A percentile compares a stretch with the other conserved stretches of the same genome.
phyloP scores from a whole-genome alignment of 495 filamentous ascomycete species.

The Podospora pseudoanserina region DNA sequence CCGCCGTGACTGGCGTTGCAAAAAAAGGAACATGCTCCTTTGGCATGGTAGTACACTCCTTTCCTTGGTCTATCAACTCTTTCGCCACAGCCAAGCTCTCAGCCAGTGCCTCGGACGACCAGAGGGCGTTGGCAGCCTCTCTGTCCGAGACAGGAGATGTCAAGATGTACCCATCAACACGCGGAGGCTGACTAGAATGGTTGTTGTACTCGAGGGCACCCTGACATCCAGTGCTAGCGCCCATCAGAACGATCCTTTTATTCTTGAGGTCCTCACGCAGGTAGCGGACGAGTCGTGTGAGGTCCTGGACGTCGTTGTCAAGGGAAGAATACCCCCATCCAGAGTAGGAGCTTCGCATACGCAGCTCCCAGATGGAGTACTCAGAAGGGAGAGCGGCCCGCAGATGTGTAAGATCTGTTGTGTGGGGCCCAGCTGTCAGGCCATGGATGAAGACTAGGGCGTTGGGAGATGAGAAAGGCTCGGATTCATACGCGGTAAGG shows the following conservation, averaged over 20 bases:
- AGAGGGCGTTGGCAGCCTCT: conserved; percentile 48
- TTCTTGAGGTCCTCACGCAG: conserved; percentile 41
- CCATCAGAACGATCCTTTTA: conserved; percentile 12
- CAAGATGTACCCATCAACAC: conserved; percentile 69
- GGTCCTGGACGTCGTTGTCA: conserved; percentile 64
- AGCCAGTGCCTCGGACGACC: conserved; percentile 45
- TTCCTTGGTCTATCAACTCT: conserved; percentile 44
- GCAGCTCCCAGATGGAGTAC: conserved; percentile 39
- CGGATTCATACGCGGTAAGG: conserved; percentile 36
- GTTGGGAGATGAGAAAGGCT: conserved; percentile 44
- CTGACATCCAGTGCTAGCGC: conserved; percentile 19
- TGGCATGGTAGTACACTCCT: conserved; percentile 53
- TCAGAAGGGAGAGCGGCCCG: conserved; percentile 33
- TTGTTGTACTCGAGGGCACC: conserved; percentile 68
- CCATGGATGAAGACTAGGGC: conserved; percentile 78
- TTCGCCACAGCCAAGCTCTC: conserved; percentile 51
- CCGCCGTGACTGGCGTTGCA: conserved; percentile 56
- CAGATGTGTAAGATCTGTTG: conserved; percentile 2
- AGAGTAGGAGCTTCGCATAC: conserved; percentile 51
- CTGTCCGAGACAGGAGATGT: conserved; percentile 76
- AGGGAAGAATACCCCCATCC: conserved; percentile 73
- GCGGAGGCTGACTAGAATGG: conserved; percentile 35
- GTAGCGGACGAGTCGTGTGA: conserved; percentile 65
- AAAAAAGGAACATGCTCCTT: conserved; percentile 46
- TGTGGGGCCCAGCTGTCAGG: conserved; percentile 65